Conservation (phyloP, 2,329 filamentous ascomycete species). For the Claviceps citrina region DNA sequence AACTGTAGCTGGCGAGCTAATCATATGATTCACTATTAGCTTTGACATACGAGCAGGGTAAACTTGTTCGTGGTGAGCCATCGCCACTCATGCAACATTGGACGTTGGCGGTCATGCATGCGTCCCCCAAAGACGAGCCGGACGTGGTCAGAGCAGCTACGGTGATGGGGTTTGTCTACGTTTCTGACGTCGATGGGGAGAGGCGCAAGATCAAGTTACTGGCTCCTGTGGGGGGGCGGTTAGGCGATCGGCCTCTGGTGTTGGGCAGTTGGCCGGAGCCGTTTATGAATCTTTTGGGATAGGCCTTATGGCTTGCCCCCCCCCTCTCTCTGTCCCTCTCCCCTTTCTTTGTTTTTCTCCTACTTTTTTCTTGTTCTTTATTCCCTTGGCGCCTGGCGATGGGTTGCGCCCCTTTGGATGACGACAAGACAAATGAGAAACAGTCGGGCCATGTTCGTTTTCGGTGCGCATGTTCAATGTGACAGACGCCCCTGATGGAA, state of each 20-base stretch:
- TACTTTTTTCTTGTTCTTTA: background rate
- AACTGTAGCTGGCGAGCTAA: too few relatives aligned
- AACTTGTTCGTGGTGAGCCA: conserved; percentile 50
- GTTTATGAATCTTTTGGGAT: conserved; percentile 58
- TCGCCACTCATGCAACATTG: conserved; percentile 60
- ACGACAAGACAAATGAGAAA: too few relatives aligned
- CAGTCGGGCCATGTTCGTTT: too few relatives aligned
- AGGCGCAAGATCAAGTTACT: conserved; percentile 68
- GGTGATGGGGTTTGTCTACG: conserved; percentile 85
- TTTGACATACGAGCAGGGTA: conserved; percentile 16
- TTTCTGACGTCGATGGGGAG: conserved; percentile 78
- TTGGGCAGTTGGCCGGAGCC: conserved; percentile 81
- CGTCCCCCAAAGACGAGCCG: conserved; percentile 50
- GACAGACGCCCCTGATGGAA: too few relatives aligned
- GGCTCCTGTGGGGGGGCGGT: conserved; percentile 65
- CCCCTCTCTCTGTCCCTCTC: too few relatives aligned
- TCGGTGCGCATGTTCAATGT: too few relatives aligned
- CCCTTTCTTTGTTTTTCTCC: background rate
- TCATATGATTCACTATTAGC: too few relatives aligned
- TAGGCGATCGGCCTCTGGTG: conserved; percentile 66
- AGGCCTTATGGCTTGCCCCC: conserved; percentile 2
- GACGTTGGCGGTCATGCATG: conserved; percentile 73
- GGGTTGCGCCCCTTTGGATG: background rate
- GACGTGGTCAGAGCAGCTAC: conserved; percentile 64
- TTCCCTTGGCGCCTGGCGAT: background rate